A percentile compares a stretch with the other conserved stretches of the same genome.
Evolutionary conservation across 2,329 filamentous ascomycete genomes (phyloP).

Genomic region (Calycina herbarum): DNA sequence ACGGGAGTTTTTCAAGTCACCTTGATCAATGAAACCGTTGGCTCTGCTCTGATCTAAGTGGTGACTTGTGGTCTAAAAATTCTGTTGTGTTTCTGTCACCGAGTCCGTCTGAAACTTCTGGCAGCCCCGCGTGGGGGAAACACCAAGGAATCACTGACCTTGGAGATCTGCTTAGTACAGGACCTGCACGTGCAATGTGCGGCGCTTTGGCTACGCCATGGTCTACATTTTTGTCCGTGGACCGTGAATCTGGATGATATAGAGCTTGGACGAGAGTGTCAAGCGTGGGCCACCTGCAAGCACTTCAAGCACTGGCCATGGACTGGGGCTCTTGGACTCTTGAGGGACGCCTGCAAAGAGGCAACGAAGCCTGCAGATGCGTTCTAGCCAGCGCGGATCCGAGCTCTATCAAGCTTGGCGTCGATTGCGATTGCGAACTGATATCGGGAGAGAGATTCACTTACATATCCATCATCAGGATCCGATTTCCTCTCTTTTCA

Average conservation of each 20-base stretch:
- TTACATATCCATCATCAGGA: background rate
- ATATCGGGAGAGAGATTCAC: constrained; percentile 13
- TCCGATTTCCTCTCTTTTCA: background rate
- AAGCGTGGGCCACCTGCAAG: background rate
- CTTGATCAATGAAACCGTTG: constrained; percentile 1
- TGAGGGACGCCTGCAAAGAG: constrained; percentile 9
- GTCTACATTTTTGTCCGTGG: background rate
- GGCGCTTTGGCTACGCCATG: background rate
- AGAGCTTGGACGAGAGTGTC: constrained; percentile 10
- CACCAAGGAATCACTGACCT: constrained; percentile 11
- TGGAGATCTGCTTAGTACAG: constrained; percentile 4
- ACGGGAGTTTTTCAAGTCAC: background rate
- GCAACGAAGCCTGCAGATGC: constrained; percentile 17
- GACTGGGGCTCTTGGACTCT: constrained; percentile 2
- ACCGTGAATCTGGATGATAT: background rate
- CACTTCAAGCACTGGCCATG: constrained; percentile 9
- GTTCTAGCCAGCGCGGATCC: constrained; percentile 25
- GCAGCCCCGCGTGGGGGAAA: constrained; percentile 14
- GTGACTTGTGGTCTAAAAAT: background rate
- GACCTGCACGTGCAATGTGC: constrained; percentile 9
- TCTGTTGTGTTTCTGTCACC: constrained; percentile 7
- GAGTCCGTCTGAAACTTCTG: constrained; percentile 16
- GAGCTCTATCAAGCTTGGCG: constrained; percentile 16
- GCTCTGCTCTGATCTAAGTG: constrained; percentile 2
- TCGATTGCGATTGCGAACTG: constrained; percentile 8